Percentiles rank a stretch among this genome's conserved stretches.
Conservation (phyloP, 495 filamentous ascomycete species). For the Annulohypoxylon nitens region DNA sequence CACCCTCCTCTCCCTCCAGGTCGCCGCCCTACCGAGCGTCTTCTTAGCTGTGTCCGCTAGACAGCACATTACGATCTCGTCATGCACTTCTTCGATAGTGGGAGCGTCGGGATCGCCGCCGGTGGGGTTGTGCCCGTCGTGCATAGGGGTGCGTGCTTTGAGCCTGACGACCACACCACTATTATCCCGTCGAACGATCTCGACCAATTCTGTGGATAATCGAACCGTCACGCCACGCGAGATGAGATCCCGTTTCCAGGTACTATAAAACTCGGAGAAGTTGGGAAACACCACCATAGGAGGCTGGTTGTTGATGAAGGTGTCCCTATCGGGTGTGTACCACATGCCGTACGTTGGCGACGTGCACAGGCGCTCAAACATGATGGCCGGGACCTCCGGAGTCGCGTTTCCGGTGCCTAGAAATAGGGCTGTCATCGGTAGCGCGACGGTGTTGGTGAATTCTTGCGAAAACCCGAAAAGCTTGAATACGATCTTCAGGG, state of each 20-base stretch:
- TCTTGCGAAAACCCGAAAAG: slow-evolving; percentile 80
- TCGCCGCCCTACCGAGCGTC: slow-evolving; percentile 72
- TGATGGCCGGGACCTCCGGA: slow-evolving; percentile 77
- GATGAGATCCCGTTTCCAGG: slow-evolving; percentile 73
- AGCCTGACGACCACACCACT: slow-evolving; percentile 68
- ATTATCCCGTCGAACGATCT: slow-evolving; percentile 68
- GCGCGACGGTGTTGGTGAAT: slow-evolving; percentile 78
- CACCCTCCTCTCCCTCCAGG: slow-evolving; percentile 73
- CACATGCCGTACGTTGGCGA: slow-evolving; percentile 81
- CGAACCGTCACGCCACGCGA: slow-evolving; percentile 74
- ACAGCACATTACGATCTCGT: slow-evolving; percentile 81
- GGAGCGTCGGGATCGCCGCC: slow-evolving; percentile 55
- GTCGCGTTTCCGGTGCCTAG: slow-evolving; percentile 85
- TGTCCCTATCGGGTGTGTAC: slow-evolving; percentile 73
- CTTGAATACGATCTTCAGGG: slow-evolving; percentile 76
- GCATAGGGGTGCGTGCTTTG: slow-evolving; percentile 41
- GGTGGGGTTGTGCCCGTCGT: slow-evolving; percentile 54
- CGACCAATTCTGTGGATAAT: slow-evolving; percentile 71
- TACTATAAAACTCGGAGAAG: slow-evolving; percentile 75
- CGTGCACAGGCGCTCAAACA: slow-evolving; percentile 81
- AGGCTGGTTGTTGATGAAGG: slow-evolving; percentile 76
- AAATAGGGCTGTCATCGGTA: slow-evolving; percentile 81
- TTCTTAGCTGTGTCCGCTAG: slow-evolving; percentile 79
- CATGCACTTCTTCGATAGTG: slow-evolving; percentile 64
- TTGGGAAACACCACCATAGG: slow-evolving; percentile 87